phyloP scores from a whole-genome alignment of 805 yeast species.

The Vanderwaltozyma polyspora region DNA sequence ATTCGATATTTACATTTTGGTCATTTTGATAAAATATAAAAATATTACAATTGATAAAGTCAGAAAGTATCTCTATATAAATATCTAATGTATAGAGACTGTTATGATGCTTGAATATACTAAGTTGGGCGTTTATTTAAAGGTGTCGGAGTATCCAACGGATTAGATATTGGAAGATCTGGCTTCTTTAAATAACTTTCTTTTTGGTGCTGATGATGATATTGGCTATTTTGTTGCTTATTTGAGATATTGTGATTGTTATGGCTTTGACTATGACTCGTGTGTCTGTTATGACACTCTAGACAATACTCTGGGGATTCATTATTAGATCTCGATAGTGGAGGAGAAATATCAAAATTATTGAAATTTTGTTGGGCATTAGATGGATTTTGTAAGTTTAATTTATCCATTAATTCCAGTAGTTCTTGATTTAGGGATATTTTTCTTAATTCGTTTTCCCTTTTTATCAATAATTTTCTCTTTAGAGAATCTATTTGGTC shows the following conservation, averaged over 20 bases:
- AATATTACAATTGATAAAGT: no score
- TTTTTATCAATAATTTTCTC: conserved; percentile 24
- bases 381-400: conserved; percentile 5
- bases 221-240: no score
- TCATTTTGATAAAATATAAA: no score
- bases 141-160: conserved; percentile 17
- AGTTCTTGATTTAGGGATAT: conserved; percentile 25
- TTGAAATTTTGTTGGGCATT: not conserved
- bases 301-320: not conserved
- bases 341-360: not conserved
- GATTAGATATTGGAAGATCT: conserved; percentile 9
- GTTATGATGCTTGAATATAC: no score
- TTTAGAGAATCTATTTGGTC: conserved; percentile 25
- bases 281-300: not conserved
- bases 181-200: conserved; percentile 3
- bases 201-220: no score
- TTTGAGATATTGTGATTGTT: not conserved
- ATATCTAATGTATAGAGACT: no score
- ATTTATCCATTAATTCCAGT: conserved; percentile 17
- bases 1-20: no score
- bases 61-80: no score
- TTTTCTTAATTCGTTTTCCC: conserved; percentile 28
- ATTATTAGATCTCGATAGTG: not conserved
- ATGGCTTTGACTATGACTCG: not conserved
- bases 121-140: conserved; percentile 3